Conservation (phyloP, 148 eudicot genomes). For the Bassia scoparia region DNA sequence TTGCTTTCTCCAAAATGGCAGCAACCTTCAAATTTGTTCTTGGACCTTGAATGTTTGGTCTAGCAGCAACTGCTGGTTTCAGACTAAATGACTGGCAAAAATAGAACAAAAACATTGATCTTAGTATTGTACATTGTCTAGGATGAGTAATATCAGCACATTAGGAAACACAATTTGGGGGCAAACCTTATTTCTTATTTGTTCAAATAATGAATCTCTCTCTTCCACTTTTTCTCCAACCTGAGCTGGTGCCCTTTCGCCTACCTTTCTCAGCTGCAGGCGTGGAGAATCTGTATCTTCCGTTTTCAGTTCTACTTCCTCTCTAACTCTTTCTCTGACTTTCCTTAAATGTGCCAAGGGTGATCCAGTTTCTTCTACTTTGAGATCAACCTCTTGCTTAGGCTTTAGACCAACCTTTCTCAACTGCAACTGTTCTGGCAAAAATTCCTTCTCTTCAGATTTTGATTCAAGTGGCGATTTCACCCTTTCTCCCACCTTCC, state of each 20-base stretch:
- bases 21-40: conserved; percentile 83
- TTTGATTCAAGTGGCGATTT: conserved; percentile 22
- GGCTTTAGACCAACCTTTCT: conserved; percentile 54
- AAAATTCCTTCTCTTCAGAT: conserved; percentile 44
- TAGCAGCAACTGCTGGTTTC: conserved; percentile 62
- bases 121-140: conserved; percentile 12
- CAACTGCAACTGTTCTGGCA: conserved; percentile 22
- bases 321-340: conserved; percentile 57
- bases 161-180: background rate
- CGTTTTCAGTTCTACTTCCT: conserved; percentile 34
- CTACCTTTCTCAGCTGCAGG: conserved; percentile 47
- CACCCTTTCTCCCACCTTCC: conserved; percentile 64
- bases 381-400: conserved; percentile 36
- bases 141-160: background rate
- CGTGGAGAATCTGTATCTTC: conserved; percentile 30
- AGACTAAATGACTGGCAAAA: conserved; percentile 65
- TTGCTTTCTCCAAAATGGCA: conserved; percentile 95
- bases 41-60: conserved; percentile 88
- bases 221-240: conserved; percentile 48
- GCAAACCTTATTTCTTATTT: conserved; percentile 77
- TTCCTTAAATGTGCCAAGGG: conserved; percentile 41
- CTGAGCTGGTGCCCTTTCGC: conserved; percentile 40
- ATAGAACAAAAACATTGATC: conserved; percentile 6
- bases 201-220: conserved; percentile 68
- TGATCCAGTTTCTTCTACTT: conserved; percentile 32